Base-by-base conservation (phyloP, 495 filamentous ascomycete species). In the Letharia columbiana region DNA sequence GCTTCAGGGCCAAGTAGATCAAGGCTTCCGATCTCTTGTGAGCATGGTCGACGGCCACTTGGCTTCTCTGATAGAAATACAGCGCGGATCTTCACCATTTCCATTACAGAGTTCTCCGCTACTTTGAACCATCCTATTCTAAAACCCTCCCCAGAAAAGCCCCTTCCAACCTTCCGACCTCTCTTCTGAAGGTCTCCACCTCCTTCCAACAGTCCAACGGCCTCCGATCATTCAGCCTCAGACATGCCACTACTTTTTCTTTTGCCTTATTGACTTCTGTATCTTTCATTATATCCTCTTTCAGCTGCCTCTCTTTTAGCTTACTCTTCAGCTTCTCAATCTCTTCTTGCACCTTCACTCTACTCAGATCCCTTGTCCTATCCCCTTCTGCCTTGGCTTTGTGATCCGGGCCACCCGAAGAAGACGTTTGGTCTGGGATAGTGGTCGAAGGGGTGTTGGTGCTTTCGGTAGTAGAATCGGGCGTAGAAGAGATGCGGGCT, bases 181-280 rank as follows among this genome's bases (percentile, higher is more conserved):
- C 91, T 70, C 81, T 81, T 82, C 89, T 94, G 71, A 98, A 98
- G 40, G 78, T 81, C 76, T 91, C 89, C 28, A 98, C 92, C 82
- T 98, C 95, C 76, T 85, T 83, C 88, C 91, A 98, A 82, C 94
- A 98, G 81, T 98, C 87, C 74, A 98, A 77, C 73, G 94, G 95
- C 77, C 91, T 82, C 61, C 92, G 80, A 72, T 98, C 93, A 78
- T 97, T 89, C 73, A 86, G 80, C 69, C 88, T 79, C 80, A 98
- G 79, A 76, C 94, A 98, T 58, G 83, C 82, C 67, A 94, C 84
- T 60, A 98, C 88, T 67, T 87, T 83, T 66, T 82, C 78, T 73
- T 88, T 89, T 45, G 95, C 92, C 75, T 80, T 81, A 74, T 89
- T 83, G 39, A 96, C 83, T 40, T 35, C 67, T 45, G 63, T 64